These are phyloP conservation scores for Apiospora arundinis DNA, from an alignment of 2,329 filamentous ascomycete genomes.

Conservation along the genomic window DNA sequence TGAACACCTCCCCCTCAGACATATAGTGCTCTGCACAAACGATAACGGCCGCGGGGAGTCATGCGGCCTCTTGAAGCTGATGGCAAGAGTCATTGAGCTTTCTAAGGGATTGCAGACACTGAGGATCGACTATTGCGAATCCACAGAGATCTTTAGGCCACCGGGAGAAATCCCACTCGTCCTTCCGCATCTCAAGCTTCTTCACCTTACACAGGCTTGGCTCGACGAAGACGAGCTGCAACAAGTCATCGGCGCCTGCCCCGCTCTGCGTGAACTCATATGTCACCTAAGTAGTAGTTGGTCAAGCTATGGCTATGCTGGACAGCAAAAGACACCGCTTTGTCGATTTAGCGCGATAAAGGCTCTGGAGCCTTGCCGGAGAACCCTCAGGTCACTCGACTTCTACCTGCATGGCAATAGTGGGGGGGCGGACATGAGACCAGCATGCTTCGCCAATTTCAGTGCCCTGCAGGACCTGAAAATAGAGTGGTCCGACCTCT, in stretches of 20 bases:
- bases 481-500: background rate
- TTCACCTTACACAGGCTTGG: background rate
- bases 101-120: background rate
- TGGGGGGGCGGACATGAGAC: background rate
- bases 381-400: background rate
- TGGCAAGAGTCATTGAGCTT: background rate
- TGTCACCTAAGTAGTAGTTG: too few relatives aligned
- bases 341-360: background rate
- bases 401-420: background rate
- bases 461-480: background rate
- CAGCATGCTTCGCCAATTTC: background rate
- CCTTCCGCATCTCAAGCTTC: background rate
- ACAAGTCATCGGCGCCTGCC: background rate
- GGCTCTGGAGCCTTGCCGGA: background rate
- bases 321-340: background rate
- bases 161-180: background rate
- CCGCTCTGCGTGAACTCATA: background rate
- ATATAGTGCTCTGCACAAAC: background rate
- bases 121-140: background rate
- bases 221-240: background rate
- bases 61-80: background rate
- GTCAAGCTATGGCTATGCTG: too few relatives aligned
- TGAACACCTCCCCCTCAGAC: background rate
- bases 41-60: background rate
- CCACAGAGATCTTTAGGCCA: background rate